Conservation (phyloP, 208 protist genomes). For the Trypanosoma rangeli region DNA sequence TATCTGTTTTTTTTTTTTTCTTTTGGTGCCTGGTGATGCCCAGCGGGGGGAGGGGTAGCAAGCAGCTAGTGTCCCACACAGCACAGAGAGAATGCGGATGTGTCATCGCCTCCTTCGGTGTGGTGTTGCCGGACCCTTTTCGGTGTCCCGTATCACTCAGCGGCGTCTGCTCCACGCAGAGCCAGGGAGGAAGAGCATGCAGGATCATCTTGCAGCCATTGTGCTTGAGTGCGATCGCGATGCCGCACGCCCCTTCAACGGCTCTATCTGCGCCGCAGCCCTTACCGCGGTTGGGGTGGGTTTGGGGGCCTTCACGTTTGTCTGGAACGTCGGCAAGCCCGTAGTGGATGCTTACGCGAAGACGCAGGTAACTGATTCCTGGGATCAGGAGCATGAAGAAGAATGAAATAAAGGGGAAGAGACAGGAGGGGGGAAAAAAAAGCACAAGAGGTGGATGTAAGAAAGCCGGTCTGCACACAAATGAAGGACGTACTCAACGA, state of each 20-base stretch:
- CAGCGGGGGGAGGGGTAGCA: neutral
- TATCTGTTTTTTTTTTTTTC: constrained; percentile 4
- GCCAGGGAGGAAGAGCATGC: neutral
- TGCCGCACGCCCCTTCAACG: constrained; percentile 37
- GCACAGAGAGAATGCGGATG: neutral
- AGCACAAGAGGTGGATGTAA: constrained; percentile 4
- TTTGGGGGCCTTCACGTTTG: constrained; percentile 54
- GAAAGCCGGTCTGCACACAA: neutral
- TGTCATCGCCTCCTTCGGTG: neutral
- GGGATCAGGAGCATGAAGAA: constrained; percentile 19
- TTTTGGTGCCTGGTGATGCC: neutral
- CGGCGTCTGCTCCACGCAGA: neutral
- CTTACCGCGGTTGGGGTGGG: constrained; percentile 29
- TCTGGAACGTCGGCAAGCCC: constrained; percentile 60
- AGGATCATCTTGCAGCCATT: constrained; percentile 35
- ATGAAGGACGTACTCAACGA: too few species aligned
- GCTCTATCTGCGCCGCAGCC: constrained; percentile 31
- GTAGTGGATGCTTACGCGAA: constrained; percentile 60
- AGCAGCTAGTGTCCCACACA: neutral
- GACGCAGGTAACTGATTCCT: neutral
- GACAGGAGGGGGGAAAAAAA: neutral
- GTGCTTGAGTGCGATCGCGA: constrained; percentile 54
- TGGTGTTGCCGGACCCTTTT: constrained; percentile 4
- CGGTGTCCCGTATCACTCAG: neutral
- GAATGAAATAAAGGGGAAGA: neutral